Conservation (phyloP, 306 rosid genomes). For the Quercus berberidifolia region DNA sequence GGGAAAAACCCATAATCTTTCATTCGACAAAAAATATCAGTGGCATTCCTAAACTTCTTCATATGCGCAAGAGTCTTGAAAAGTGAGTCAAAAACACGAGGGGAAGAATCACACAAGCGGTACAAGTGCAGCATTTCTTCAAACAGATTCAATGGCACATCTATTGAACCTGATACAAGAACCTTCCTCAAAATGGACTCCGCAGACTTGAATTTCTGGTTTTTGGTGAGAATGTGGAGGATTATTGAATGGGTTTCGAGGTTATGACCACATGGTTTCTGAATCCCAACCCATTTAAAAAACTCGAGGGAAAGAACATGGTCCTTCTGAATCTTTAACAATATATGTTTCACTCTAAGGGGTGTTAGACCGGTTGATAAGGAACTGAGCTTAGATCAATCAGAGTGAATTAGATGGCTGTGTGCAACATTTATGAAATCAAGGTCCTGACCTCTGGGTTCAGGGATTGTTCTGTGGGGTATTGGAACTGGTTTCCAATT, state of each 20-base stretch:
- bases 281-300: conserved; percentile 61
- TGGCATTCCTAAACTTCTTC: conserved; percentile 59
- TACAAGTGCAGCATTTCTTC: conserved; percentile 55
- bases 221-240: conserved; percentile 70
- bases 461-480: conserved; percentile 66
- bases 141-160: conserved; percentile 49
- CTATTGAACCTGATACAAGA: conserved; percentile 26
- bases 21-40: conserved; percentile 55
- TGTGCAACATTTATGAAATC: conserved; percentile 70
- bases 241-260: conserved; percentile 55
- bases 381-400: conserved; percentile 60
- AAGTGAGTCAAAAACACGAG: conserved; percentile 62
- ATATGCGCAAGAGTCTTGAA: conserved; percentile 74
- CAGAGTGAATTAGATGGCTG: conserved; percentile 70
- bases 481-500: conserved; percentile 42
- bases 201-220: conserved; percentile 48
- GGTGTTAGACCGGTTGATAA: conserved; percentile 46
- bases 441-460: conserved; percentile 69
- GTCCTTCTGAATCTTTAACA: conserved; percentile 58
- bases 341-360: conserved; percentile 58
- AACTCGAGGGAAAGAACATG: conserved; percentile 65
- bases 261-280: conserved; percentile 48
- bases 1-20: conserved; percentile 68
- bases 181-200: conserved; percentile 45
- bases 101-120: conserved; percentile 60